Base-by-base conservation (phyloP, 495 filamentous ascomycete genomes). In the Cercophora samala region DNA sequence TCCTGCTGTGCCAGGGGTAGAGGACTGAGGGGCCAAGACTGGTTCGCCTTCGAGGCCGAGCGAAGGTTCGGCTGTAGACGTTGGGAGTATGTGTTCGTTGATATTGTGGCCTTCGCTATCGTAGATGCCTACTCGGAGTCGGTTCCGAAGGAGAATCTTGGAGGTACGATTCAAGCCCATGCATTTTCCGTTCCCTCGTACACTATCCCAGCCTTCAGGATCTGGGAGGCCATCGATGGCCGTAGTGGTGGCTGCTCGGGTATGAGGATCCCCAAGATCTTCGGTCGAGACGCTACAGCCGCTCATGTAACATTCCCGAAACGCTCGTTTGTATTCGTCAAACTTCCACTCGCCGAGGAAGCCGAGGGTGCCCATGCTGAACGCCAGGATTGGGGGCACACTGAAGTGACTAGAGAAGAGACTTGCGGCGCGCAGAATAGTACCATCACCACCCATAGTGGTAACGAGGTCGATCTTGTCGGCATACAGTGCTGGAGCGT, bases 271-370 rank as follows among this genome's bases (percentile, higher is more conserved):
- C 19, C 72, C 77, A 22, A 79, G 73, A 55, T 81, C 83, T 58
- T 77, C 73, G 24, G 78, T 76, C 0, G 75, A 80, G 23, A 85
- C 87, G 19, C 81, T 82, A 55, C 92, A 88, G 9, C 93, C 93
- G 67, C 91, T 93, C 91, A 96, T 93, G 78, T 95, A 97, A 25
- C 95, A 91, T 74, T 97, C 93, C 25, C 92, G 84, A 79, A 95
- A 97, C 0, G 94, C 95, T 24, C 90, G 84, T 73, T 94, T 94
- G 75, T 93, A 90, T 69, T 98, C 93, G 13, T 82, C 81, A 76
- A 97, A 97, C 69, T 93, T 94, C 93, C 94, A 98, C 78, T 98
- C 95, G 42, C 94, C 93, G 19, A 99, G 81, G 68, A 99, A 99
- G 0, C 95, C 95, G 1, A 99, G 79, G 0, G 93, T 93, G 5